These are phyloP conservation scores for Phytopythium helicoides DNA, from an alignment of 352 stramenopile genomes.

Conservation along the genomic window DNA sequence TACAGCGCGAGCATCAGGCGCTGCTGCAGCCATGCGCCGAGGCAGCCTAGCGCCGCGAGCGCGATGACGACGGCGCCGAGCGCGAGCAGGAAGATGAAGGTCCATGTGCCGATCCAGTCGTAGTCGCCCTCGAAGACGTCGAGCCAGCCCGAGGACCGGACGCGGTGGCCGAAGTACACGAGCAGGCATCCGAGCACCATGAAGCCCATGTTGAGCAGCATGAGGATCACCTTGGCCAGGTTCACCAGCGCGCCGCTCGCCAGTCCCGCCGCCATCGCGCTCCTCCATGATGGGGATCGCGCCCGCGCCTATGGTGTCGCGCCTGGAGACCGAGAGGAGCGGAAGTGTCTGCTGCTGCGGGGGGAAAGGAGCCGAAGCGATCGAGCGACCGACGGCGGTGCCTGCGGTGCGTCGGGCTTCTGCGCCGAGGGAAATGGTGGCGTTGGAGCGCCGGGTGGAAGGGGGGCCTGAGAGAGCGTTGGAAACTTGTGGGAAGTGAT, in stretches of 20 bases:
- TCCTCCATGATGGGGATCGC: conserved; percentile 46
- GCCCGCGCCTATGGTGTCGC: conserved; percentile 12
- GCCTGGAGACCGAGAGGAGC: background rate
- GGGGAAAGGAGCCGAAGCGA: background rate
- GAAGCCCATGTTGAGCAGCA: conserved; percentile 86
- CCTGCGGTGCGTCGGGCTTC: conserved; percentile 11
- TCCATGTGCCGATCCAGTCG: conserved; percentile 57
- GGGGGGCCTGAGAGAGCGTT: no score
- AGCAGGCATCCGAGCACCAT: conserved; percentile 73
- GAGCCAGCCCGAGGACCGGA: conserved; percentile 65
- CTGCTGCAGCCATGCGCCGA: conserved; percentile 66
- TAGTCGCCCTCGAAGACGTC: conserved; percentile 73
- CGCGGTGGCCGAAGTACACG: conserved; percentile 77
- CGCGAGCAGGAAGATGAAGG: conserved; percentile 65
- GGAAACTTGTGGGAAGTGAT: no score
- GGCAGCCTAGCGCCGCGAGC: conserved; percentile 63
- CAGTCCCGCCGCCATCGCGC: conserved; percentile 31
- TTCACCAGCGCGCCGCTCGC: conserved; percentile 59
- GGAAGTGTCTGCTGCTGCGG: conserved; percentile 6
- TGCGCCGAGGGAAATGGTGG: conserved; percentile 1
- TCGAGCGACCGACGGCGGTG: conserved; percentile 8
- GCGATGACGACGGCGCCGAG: conserved; percentile 65
- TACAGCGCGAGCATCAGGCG: conserved; percentile 74
- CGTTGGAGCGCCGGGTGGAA: no score
- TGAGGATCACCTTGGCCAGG: conserved; percentile 71